Base-by-base conservation (phyloP, 139 green algal genomes). In the Micractinium sp. region DNA sequence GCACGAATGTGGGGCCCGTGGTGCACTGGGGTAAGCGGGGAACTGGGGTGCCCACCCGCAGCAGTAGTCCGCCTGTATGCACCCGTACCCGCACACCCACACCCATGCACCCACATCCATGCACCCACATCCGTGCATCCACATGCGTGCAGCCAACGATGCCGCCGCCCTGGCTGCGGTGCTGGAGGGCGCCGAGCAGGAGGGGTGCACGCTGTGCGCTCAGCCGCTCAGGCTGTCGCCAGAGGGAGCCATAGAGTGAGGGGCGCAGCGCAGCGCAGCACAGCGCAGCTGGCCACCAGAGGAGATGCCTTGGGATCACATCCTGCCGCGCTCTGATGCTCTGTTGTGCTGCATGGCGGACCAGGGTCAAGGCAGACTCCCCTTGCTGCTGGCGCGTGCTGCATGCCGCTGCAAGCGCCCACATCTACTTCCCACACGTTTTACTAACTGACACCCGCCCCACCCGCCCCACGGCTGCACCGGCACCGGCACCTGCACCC, bases 191-290 rank as follows among this genome's bases (percentile, higher is more conserved):
- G 61, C 22, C 13, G 15, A 36, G 53, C 22, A 53, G 61, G 35
- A 35, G n/a, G 82, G 82, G 15, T 25, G 33, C 35, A 35, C 47
- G 82, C 82, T 87, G 82, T 87, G 82, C 35, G 82, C 66, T 20
- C 61, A 87, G 82, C 61, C 82, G 14, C 82, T 87, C 22, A 14
- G 31, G 22, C 82, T 78, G 61, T 61, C 61, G 38, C 4, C 61
- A 0, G 82, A 61, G 35, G 61, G 82, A 3, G 82, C 36, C 0
- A 22, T 3, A 23, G 22, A 3, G 78, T 84, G 78, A 38, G 38
- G 76, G 38, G 35, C 22, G 76, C 36, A 18, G 56, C 63, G 16
- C 63, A 73, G 23, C 63, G 23, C 63, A 25, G 63, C 22, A 73
- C 20, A 73, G 47, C 47, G 9, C 47, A 56, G 47, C 7, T 56